Evolutionary conservation across 306 rosid species (phyloP).

Genomic region (Pueraria montana): DNA sequence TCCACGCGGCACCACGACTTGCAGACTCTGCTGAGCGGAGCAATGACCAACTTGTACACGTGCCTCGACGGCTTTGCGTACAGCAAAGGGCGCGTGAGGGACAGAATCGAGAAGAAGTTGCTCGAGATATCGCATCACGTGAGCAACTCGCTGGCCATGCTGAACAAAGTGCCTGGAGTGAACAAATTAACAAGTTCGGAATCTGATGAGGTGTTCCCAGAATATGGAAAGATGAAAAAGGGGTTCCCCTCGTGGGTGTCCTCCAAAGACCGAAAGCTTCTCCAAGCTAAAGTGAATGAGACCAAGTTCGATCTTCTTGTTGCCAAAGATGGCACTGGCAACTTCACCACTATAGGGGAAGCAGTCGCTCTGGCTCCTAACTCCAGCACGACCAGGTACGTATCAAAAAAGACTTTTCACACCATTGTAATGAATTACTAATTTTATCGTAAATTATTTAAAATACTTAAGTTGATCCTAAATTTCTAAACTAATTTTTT

Average conservation of each 20-base stretch:
- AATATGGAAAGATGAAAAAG: conserved; percentile 56
- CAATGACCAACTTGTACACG: conserved; percentile 86
- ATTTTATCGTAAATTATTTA: no score
- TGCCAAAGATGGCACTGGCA: conserved; percentile 86
- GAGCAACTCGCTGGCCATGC: conserved; percentile 76
- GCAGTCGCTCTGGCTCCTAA: conserved; percentile 83
- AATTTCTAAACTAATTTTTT: no score
- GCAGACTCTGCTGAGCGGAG: conserved; percentile 75
- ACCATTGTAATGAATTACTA: not conserved
- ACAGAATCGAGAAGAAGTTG: conserved; percentile 48
- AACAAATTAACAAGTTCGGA: not conserved
- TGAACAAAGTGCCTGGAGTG: conserved; percentile 66
- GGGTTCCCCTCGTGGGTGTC: conserved; percentile 80
- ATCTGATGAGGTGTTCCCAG: conserved; percentile 62
- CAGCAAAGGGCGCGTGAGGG: conserved; percentile 51
- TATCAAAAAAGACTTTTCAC: not conserved
- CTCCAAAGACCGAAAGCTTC: conserved; percentile 59
- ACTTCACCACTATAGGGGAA: conserved; percentile 74
- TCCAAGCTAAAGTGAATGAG: conserved; percentile 54
- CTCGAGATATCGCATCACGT: conserved; percentile 61
- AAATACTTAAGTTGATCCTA: no score
- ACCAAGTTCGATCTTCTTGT: conserved; percentile 68
- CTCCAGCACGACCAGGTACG: conserved; percentile 73
- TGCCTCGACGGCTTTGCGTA: conserved; percentile 79
- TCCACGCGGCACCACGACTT: conserved; percentile 54